Conservation (phyloP, 225 moss, liverwort and hornwort species). For the Ulota crispa region DNA sequence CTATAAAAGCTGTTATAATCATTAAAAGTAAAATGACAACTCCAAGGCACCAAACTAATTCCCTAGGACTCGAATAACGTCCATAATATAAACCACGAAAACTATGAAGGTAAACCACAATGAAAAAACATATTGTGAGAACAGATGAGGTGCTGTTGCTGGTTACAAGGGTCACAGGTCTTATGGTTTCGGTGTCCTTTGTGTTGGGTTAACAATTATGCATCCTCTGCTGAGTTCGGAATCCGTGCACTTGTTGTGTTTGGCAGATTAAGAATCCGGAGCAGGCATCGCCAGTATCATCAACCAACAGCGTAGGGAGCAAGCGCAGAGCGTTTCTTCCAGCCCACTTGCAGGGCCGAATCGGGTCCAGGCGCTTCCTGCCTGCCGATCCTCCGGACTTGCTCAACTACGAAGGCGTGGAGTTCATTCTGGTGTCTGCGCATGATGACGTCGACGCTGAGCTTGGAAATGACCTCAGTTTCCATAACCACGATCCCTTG, state of each 20-base stretch:
- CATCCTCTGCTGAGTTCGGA: no score
- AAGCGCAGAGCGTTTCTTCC: conserved; percentile 42
- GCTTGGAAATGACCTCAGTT: conserved; percentile 22
- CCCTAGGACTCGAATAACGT: no score
- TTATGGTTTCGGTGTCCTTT: no score
- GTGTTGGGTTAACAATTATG: no score
- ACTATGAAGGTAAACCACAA: no score
- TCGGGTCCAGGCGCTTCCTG: conserved; percentile 42
- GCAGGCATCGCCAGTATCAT: conserved; percentile 25
- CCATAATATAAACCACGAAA: no score
- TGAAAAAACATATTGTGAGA: no score
- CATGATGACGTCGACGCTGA: conserved; percentile 43
- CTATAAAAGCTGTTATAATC: no score
- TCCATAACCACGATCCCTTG: conserved; percentile 15
- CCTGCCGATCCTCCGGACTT: conserved; percentile 45
- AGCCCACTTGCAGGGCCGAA: conserved; percentile 40
- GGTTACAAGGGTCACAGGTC: no score
- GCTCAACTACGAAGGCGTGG: conserved; percentile 60
- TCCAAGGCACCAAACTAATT: no score
- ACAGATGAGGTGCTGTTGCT: no score
- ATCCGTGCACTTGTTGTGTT: not conserved
- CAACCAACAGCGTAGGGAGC: conserved; percentile 20
- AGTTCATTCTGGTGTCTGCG: conserved; percentile 42
- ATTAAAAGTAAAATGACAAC: no score
- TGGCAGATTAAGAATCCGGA: conserved; percentile 56